These are phyloP conservation scores for Saturnispora mendoncae DNA, from an alignment of 805 yeast species.

Conservation along the genomic window DNA sequence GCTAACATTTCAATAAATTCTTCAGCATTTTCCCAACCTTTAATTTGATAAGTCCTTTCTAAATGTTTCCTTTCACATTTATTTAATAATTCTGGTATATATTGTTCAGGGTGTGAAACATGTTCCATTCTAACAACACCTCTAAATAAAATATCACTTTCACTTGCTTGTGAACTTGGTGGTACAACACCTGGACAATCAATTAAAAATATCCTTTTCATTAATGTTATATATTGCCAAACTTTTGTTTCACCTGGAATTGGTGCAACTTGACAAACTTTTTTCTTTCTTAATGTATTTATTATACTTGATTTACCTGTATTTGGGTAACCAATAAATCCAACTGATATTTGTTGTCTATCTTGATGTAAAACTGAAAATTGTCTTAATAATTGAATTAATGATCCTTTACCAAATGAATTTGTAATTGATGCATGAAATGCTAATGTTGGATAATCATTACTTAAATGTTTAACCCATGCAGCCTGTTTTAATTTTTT, in stretches of 20 bases:
- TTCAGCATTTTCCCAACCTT: slow-evolving; percentile 73
- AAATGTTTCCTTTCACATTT: slow-evolving; percentile 85
- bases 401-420: slow-evolving; percentile 95
- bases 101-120: slow-evolving; percentile 91
- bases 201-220: slow-evolving; percentile 90
- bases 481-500: slow-evolving; percentile 59
- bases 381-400: slow-evolving; percentile 88
- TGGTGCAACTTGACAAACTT: slow-evolving; percentile 95
- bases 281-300: slow-evolving; percentile 86
- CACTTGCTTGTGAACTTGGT: slow-evolving; percentile 81
- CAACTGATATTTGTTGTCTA: slow-evolving; percentile 93
- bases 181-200: slow-evolving; percentile 99
- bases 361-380: slow-evolving; percentile 85
- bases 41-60: slow-evolving; percentile 90
- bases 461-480: slow-evolving; percentile 93
- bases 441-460: slow-evolving; percentile 88
- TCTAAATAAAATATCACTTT: slow-evolving; percentile 84
- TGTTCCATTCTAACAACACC: slow-evolving; percentile 99
- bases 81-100: slow-evolving; percentile 74
- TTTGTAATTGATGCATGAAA: slow-evolving; percentile 97
- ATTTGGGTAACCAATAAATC: slow-evolving; percentile 95
- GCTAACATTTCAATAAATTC: slow-evolving; percentile 89
- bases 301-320: slow-evolving; percentile 97
- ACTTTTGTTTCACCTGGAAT: slow-evolving; percentile 98
- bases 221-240: slow-evolving; percentile 96